Conservation (phyloP, 164 flowering plant genomes). For the Tinospora cordifolia region DNA sequence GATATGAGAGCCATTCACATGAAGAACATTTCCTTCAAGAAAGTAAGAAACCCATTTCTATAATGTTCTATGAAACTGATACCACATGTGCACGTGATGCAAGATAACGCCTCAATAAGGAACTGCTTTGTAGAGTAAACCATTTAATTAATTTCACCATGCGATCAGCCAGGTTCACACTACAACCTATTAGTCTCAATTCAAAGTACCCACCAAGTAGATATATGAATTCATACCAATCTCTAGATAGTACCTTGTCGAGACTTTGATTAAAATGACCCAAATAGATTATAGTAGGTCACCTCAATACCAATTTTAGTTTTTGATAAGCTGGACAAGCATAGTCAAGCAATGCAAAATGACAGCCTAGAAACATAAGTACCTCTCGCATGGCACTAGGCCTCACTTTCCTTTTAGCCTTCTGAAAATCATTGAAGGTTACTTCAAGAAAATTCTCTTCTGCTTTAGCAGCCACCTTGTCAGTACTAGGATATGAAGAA, state of each 20-base stretch:
- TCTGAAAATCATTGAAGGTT: conserved; percentile 70
- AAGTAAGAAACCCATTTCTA: too few relatives aligned
- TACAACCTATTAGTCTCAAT: not conserved
- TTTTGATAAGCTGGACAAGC: not conserved
- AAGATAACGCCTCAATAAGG: too few relatives aligned
- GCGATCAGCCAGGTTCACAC: not conserved
- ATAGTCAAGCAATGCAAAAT: not conserved
- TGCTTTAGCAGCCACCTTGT: conserved; percentile 7
- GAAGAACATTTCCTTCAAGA: too few relatives aligned
- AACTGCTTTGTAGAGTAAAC: not conserved
- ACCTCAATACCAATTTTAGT: not conserved
- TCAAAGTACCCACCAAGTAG: not conserved
- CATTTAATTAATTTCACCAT: not conserved
- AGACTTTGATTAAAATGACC: not conserved
- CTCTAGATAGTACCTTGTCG: not conserved
- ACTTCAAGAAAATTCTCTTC: conserved; percentile 31
- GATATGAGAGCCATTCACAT: not conserved
- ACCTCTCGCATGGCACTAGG: conserved; percentile 99
- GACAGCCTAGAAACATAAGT: conserved; percentile 9
- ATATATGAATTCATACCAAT: not conserved
- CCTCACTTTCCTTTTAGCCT: conserved; percentile 75
- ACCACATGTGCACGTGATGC: too few relatives aligned
- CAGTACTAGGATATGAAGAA: conserved; percentile 13
- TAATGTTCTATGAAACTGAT: too few relatives aligned
- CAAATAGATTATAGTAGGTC: not conserved